A percentile compares a stretch with the other conserved stretches of the same genome.
Conservation (phyloP, 2,329 filamentous ascomycete species). For the Colletotrichum horii region DNA sequence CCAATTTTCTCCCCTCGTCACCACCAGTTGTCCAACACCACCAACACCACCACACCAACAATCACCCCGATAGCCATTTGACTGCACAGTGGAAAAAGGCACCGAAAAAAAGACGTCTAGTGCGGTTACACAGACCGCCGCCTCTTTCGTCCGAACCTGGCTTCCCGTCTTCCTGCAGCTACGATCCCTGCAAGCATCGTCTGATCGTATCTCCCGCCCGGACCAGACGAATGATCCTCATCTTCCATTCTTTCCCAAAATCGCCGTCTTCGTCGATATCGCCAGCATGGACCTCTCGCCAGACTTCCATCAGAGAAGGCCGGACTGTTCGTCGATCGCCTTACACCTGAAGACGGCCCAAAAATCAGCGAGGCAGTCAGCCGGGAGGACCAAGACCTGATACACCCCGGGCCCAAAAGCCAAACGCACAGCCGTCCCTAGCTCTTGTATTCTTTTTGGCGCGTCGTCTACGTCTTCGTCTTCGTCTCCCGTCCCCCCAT, state of each 20-base stretch:
- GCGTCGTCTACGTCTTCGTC: neutral
- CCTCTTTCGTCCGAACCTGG: neutral
- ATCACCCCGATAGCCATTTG: neutral
- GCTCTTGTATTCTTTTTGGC: neutral
- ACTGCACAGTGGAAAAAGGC: neutral
- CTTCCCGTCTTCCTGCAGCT: neutral
- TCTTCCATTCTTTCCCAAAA: neutral
- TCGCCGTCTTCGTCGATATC: neutral
- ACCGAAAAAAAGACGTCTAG: neutral
- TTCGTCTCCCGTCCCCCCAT: neutral
- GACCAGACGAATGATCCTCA: neutral
- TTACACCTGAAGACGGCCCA: neutral
- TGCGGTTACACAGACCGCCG: neutral
- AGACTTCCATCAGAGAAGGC: neutral
- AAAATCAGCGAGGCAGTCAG: neutral
- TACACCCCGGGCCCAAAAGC: neutral
- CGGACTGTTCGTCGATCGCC: neutral
- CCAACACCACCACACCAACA: neutral
- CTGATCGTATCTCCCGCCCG: neutral
- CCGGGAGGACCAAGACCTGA: conserved; percentile 4
- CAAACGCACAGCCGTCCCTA: neutral
- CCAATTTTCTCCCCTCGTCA: neutral
- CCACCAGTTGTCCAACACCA: neutral
- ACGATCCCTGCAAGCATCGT: neutral
- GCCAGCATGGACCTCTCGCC: neutral